A percentile compares a stretch with the other conserved stretches of the same genome.
These are phyloP conservation scores for Cardamine resedifolia DNA, from an alignment of 345 rosid species.

Conservation along the genomic window DNA sequence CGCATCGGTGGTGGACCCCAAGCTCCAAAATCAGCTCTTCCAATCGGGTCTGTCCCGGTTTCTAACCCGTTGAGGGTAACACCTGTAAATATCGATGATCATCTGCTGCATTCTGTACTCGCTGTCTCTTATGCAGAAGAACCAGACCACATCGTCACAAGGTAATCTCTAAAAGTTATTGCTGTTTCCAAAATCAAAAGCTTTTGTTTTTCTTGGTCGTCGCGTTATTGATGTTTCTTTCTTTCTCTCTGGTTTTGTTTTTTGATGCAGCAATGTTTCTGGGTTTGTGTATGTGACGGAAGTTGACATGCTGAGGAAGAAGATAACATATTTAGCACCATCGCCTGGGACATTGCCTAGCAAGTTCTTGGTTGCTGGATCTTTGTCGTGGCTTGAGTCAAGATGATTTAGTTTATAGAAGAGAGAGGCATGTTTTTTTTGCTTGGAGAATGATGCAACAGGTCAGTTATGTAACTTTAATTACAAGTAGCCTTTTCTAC, in stretches of 20 bases:
- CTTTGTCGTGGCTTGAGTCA: slow-evolving; percentile 78
- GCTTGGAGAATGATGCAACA: not conserved
- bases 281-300: slow-evolving; percentile 81
- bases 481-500: not conserved
- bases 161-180: slow-evolving; percentile 40
- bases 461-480: slow-evolving; percentile 22
- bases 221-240: not conserved
- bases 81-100: slow-evolving; percentile 53
- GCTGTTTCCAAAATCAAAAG: not conserved
- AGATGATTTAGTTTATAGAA: slow-evolving; percentile 20
- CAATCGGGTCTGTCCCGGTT: slow-evolving; percentile 50
- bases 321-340: slow-evolving; percentile 63
- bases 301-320: slow-evolving; percentile 66
- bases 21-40: slow-evolving; percentile 83
- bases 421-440: slow-evolving; percentile 4
- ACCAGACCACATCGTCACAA: slow-evolving; percentile 68
- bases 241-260: not conserved
- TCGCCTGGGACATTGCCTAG: slow-evolving; percentile 71
- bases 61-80: slow-evolving; percentile 66
- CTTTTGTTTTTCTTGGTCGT: not conserved
- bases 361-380: slow-evolving; percentile 67
- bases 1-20: slow-evolving; percentile 89
- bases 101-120: slow-evolving; percentile 72
- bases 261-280: slow-evolving; percentile 64
- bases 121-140: slow-evolving; percentile 87